A percentile compares a stretch with the other conserved stretches of the same genome.
These are phyloP conservation scores for Didymella pinodella DNA, from an alignment of 2,329 filamentous ascomycete species.

Conservation along the genomic window DNA sequence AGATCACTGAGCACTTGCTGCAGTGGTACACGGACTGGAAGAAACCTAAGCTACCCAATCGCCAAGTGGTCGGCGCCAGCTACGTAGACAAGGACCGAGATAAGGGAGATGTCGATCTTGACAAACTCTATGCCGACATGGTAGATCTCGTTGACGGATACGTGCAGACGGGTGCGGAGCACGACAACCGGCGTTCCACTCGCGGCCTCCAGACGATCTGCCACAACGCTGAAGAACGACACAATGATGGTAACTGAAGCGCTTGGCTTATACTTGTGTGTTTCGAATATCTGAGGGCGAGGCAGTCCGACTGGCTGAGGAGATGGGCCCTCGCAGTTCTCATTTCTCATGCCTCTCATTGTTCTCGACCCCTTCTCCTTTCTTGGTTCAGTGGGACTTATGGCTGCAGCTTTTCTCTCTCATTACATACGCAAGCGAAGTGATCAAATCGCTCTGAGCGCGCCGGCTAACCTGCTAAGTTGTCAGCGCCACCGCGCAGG, in stretches of 20 bases:
- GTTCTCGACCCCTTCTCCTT: neutral
- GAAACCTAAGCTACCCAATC: neutral
- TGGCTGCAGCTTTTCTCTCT: neutral
- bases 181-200: slow-evolving; percentile 26
- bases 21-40: neutral
- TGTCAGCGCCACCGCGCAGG: neutral
- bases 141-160: slow-evolving; percentile 6
- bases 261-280: slow-evolving; percentile 1
- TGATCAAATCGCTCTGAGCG: neutral
- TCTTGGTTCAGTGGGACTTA: neutral
- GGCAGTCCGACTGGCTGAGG: slow-evolving; percentile 5
- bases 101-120: neutral
- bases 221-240: slow-evolving; percentile 16
- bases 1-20: neutral
- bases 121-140: slow-evolving; percentile 22
- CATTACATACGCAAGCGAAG: neutral
- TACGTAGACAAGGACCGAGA: neutral
- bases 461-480: neutral
- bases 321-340: neutral
- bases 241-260: slow-evolving; percentile 9
- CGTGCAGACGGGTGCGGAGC: slow-evolving; percentile 25
- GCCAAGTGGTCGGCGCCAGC: neutral
- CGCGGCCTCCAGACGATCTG: slow-evolving; percentile 22
- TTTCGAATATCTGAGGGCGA: slow-evolving; percentile 7
- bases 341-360: neutral